These are phyloP conservation scores for Myriosclerotinia curreyana DNA, from an alignment of 2,329 filamentous ascomycete genomes.

Conservation along the genomic window DNA sequence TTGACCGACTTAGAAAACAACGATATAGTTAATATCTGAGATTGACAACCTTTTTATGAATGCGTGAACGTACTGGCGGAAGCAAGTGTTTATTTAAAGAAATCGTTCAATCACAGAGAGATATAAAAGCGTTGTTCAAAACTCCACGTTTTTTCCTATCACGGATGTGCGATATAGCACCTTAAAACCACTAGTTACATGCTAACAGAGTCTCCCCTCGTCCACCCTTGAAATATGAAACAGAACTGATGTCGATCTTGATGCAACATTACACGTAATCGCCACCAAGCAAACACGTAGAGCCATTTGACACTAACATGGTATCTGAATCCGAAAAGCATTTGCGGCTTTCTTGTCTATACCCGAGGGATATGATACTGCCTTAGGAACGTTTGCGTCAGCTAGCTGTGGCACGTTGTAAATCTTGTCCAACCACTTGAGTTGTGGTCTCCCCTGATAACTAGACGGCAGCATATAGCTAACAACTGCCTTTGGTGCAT, in stretches of 20 bases:
- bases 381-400: background rate
- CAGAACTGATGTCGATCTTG: background rate
- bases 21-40: too few species aligned
- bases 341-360: background rate
- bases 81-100: too few species aligned
- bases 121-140: background rate
- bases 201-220: too few species aligned
- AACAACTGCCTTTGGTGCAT: background rate
- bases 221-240: background rate
- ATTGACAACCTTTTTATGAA: too few species aligned
- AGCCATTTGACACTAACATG: background rate
- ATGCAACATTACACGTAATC: background rate
- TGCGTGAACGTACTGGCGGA: too few species aligned
- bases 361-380: background rate
- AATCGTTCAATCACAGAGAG: background rate
- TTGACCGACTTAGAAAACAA: too few species aligned
- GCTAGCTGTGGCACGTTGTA: background rate
- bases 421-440: background rate
- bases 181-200: background rate
- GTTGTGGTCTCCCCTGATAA: background rate
- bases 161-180: too few species aligned
- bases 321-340: background rate
- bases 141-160: background rate
- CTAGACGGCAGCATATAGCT: background rate
- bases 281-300: background rate